Evolutionary conservation across 2,329 filamentous ascomycete genomes (phyloP), one percentile per base, ranked within the genome.

Genomic region (Beauveria varroae): DNA sequence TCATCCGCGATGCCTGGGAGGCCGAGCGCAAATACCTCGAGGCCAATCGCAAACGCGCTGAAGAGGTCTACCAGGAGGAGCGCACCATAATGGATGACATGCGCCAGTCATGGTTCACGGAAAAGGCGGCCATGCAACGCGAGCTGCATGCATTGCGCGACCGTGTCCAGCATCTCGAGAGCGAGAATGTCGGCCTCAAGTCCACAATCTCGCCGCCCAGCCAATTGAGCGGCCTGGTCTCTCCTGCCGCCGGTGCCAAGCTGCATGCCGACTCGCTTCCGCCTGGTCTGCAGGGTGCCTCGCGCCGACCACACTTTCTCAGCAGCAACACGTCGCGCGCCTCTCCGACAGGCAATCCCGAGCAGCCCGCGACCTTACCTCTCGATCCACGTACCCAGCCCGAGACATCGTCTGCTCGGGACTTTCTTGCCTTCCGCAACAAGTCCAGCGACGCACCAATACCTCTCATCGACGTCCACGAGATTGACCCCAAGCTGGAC

Each of bases 401-500:
- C 5, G 66, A 71, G 40, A 72, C 74, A 8, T 72, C 75, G 5
- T 66, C 67, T 20, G 60, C 68, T 34, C 71, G 71, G 44, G 72
- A 77, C 65, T 77, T 77, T 55, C 67, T 76, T 5, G 66, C 67
- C 3, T 68, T 69, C 8, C 69, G 69, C 4, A 68, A 72, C 22
- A 71, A 74, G 50, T 70, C 70, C 1, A 59, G 50, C 8, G 63
- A 70, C 28, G 70, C 69, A 5, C 74, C 72, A 18, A 70, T 78
- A 1, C 77, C 79, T 4, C 76, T 80, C 30, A 82, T 86, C 56
- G 84, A 86, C 62, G 79, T 86, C 10, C 78, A 81, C 49, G 78
- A 81, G 63, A 81, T 86, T 28, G 79, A 85, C 65, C 81, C 83
- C 3, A 79, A 80, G 34, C 72, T 86, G n/a, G 84, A 86, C 67